These are phyloP conservation scores for Priceomyces melissophilus DNA, from an alignment of 805 yeast species.

Conservation along the genomic window DNA sequence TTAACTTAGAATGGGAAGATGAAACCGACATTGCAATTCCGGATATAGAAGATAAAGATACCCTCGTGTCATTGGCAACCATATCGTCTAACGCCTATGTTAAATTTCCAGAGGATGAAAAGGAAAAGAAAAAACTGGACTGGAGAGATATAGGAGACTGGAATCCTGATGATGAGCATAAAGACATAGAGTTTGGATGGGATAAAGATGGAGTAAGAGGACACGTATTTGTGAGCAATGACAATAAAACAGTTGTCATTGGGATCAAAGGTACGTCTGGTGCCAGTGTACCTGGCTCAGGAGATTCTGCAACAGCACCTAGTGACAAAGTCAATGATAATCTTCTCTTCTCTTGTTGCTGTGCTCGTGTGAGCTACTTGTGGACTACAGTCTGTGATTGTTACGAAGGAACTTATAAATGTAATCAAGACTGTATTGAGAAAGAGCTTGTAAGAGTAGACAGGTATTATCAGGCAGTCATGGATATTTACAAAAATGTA, in stretches of 20 bases:
- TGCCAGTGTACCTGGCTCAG: constrained; percentile 52
- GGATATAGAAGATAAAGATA: constrained; percentile 67
- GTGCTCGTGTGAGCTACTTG: constrained; percentile 85
- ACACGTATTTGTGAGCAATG: constrained; percentile 70
- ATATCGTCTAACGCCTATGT: constrained; percentile 94
- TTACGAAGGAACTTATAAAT: constrained; percentile 75
- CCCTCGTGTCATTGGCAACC: constrained; percentile 70
- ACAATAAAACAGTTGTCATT: constrained; percentile 62
- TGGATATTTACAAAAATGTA: constrained; percentile 76
- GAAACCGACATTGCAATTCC: constrained; percentile 58
- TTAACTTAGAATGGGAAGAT: constrained; percentile 63
- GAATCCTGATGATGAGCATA: constrained; percentile 52
- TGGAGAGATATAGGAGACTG: constrained; percentile 75
- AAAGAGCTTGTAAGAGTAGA: constrained; percentile 69
- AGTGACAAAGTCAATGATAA: constrained; percentile 87
- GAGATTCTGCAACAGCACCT: constrained; percentile 63
- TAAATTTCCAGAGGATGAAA: constrained; percentile 55
- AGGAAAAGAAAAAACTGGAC: constrained; percentile 55
- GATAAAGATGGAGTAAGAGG: constrained; percentile 81
- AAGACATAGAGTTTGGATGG: constrained; percentile 81
- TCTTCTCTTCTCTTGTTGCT: constrained; percentile 87
- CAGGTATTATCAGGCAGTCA: constrained; percentile 74
- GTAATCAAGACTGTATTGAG: constrained; percentile 86
- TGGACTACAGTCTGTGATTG: constrained; percentile 98
- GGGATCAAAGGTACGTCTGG: constrained; percentile 93